Evolutionary conservation across 164 flowering plant species (phyloP).

Genomic region (Houttuynia cordata): DNA sequence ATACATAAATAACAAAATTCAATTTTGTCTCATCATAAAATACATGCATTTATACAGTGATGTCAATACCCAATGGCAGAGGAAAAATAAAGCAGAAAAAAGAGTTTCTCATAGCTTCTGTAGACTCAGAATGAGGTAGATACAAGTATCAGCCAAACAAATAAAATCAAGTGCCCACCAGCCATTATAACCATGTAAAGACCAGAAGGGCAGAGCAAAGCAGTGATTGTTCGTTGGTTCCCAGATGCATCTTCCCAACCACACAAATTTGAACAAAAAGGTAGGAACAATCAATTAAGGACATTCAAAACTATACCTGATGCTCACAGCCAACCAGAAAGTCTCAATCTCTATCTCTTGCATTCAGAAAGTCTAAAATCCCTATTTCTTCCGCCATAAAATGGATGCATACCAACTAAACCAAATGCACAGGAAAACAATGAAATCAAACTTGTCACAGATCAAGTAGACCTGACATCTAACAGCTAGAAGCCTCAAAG

Average conservation of each 20-base stretch:
- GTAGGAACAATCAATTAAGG: no score
- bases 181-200: not conserved
- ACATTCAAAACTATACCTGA: not conserved
- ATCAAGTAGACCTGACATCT: not conserved
- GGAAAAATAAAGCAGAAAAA: no score
- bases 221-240: not conserved
- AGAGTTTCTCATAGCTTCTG: no score
- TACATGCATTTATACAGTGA: no score
- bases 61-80: no score
- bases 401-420: not conserved
- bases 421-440: not conserved
- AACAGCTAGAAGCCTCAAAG: not conserved
- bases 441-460: not conserved
- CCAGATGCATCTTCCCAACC: not conserved
- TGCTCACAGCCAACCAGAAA: not conserved
- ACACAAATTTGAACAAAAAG: no score
- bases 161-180: not conserved
- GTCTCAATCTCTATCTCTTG: not conserved
- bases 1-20: no score
- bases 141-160: not conserved
- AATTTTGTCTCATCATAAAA: no score
- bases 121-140: slow-evolving; percentile 9
- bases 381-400: no score
- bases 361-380: no score
- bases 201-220: not conserved